phyloP scores from a whole-genome alignment of 2,329 filamentous ascomycete genomes.

The Aspergillus texensis region DNA sequence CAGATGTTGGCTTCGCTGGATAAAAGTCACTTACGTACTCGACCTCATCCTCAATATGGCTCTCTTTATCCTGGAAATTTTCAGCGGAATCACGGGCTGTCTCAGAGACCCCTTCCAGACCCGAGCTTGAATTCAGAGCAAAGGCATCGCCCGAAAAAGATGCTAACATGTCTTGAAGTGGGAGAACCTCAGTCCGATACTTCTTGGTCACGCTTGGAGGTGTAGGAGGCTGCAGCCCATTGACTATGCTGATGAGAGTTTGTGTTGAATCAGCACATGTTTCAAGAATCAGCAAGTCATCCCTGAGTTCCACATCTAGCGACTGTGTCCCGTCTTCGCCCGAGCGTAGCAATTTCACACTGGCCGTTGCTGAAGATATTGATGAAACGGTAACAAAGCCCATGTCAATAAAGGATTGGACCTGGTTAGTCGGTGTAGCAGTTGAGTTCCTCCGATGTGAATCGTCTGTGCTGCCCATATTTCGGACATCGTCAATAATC shows the following conservation, averaged over 20 bases:
- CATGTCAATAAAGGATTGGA: slow-evolving; percentile 56
- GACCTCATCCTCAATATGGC: slow-evolving; percentile 42
- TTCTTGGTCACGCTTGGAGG: slow-evolving; percentile 81
- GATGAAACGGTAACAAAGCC: slow-evolving; percentile 88
- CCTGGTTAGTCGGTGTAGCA: slow-evolving; percentile 45
- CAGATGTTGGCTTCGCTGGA: slow-evolving; percentile 44
- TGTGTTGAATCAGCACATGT: slow-evolving; percentile 97
- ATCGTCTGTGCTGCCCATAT: slow-evolving; percentile 44
- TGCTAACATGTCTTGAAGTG: slow-evolving; percentile 82
- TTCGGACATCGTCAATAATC: slow-evolving; percentile 73
- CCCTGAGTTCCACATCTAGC: slow-evolving; percentile 78
- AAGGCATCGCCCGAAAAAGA: slow-evolving; percentile 90
- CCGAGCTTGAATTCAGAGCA: slow-evolving; percentile 37
- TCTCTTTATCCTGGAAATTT: slow-evolving; percentile 40
- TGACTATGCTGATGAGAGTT: slow-evolving; percentile 78
- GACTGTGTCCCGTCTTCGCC: slow-evolving; percentile 63
- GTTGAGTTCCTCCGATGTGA: slow-evolving; percentile 29
- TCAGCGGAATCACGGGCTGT: slow-evolving; percentile 53
- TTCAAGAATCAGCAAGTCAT: slow-evolving; percentile 86
- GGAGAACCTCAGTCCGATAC: slow-evolving; percentile 84
- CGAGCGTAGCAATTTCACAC: slow-evolving; percentile 62
- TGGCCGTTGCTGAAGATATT: slow-evolving; percentile 76
- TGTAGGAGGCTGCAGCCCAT: slow-evolving; percentile 78
- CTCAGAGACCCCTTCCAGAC: slow-evolving; percentile 30
- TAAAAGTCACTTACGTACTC: slow-evolving; percentile 62